Base-by-base conservation (phyloP, 139 green algal species). In the Micromonas commoda region DNA sequence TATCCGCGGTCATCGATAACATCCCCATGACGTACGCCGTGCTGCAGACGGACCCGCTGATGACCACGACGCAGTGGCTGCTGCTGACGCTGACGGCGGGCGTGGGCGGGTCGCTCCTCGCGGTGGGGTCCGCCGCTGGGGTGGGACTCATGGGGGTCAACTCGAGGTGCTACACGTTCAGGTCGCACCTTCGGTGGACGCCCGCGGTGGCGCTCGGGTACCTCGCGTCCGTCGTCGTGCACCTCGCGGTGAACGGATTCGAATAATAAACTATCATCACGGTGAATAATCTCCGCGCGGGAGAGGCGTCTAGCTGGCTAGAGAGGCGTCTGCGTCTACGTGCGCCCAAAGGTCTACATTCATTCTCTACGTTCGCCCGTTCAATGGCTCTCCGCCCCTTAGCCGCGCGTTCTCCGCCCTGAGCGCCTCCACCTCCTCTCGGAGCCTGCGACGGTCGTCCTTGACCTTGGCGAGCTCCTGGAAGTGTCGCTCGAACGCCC, bases 71-170 rank as follows among this genome's bases (percentile, higher is more conserved):
- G 1, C n/a, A 81, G 21, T 83, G 79, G 79, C 66, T 83, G 6
- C 64, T 83, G 37, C n/a, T 81, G 16, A 83, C 79, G 16, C 73
- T 83, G 13, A 81, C 79, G 13, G 71, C 75, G 13, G 79, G 79
- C 45, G 35, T 68, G 3, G 79, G 79, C 4, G 79, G 79, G 1
- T 64, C 23, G 9, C 67, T 83, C 1, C 66, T 83, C 21, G 39
- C 23, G 19, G 35, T 83, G 24, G 79, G 79, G 29, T 73, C 33
- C 29, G 79, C 79, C 6, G 79, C 79, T 1, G 79, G 79, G 13
- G 79, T 83, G 26, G 79, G 79, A n/a, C 57, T 83, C 60, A 83
- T 83, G 79, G 79, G 79, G 6, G 63, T 31, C 28, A n/a, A n/a
- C 65, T 61, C 37, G 78, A 51, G 32, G n/a, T 26, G 24, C 26